Conservation (phyloP, 1,284 basidiomycete species). For the Cystobasidiaceae sp. region DNA sequence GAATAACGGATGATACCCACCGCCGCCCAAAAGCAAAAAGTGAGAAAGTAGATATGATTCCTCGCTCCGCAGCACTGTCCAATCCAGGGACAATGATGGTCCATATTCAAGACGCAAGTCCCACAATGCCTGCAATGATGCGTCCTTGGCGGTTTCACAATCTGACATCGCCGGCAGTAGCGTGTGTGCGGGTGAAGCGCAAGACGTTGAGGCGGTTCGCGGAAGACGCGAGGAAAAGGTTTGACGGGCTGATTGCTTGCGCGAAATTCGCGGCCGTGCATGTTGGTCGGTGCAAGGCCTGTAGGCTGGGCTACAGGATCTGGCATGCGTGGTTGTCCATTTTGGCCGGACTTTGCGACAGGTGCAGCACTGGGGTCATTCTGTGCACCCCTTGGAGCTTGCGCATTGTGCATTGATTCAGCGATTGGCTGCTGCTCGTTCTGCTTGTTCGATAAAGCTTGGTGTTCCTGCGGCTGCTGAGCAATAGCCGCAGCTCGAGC, state of each 20-base stretch:
- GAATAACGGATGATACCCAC: slow-evolving; percentile 6
- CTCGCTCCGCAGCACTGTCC: slow-evolving; percentile 75
- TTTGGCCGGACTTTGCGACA: too few relatives aligned
- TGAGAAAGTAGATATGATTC: slow-evolving; percentile 58
- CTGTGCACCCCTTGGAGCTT: too few relatives aligned
- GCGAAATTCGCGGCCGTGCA: neutral
- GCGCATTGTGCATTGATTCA: too few relatives aligned
- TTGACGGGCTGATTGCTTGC: neutral
- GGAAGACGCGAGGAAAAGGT: neutral
- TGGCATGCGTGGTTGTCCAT: too few relatives aligned
- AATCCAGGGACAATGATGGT: slow-evolving; percentile 53
- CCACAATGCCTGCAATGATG: slow-evolving; percentile 62
- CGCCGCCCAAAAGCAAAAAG: slow-evolving; percentile 4
- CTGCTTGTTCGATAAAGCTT: slow-evolving; percentile 14
- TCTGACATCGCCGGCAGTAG: slow-evolving; percentile 46
- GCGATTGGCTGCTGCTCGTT: too few relatives aligned
- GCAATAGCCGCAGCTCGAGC: too few relatives aligned
- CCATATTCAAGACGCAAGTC: slow-evolving; percentile 37
- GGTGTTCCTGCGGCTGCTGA: neutral
- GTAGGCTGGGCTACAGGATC: too few relatives aligned
- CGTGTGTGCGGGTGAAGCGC: slow-evolving; percentile 30
- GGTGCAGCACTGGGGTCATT: too few relatives aligned
- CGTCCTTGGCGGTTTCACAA: slow-evolving; percentile 63
- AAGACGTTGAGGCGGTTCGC: slow-evolving; percentile 6
- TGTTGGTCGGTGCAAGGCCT: too few relatives aligned